These are phyloP conservation scores for Wallacemonas collosoma DNA, from an alignment of 208 protist genomes.

Conservation along the genomic window DNA sequence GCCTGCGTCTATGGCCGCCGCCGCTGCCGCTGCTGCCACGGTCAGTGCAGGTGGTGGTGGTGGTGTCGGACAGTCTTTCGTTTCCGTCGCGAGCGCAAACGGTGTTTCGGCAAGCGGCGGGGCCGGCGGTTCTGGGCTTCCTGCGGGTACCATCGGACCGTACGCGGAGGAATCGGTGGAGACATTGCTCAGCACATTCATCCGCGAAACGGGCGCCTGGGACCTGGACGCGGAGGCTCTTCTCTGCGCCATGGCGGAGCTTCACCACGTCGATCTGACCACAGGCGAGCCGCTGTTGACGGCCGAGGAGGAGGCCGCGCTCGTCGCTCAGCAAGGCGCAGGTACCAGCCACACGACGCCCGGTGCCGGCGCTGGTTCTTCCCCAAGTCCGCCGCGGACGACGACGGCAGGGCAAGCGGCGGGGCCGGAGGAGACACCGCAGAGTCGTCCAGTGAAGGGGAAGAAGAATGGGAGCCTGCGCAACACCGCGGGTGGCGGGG, in stretches of 20 bases:
- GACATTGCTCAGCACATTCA: constrained; percentile 31
- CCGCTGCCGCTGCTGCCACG: background rate
- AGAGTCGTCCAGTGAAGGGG: background rate
- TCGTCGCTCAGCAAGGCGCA: background rate
- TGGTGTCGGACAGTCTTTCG: background rate
- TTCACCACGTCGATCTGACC: constrained; percentile 17
- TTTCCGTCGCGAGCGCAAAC: background rate
- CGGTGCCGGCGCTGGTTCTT: no score
- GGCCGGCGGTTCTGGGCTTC: constrained; percentile 12
- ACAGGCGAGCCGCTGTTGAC: constrained; percentile 2
- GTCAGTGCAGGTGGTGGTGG: no score
- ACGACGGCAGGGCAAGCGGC: no score
- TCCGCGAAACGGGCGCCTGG: constrained; percentile 37
- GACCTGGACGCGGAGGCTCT: constrained; percentile 34
- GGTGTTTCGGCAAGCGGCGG: background rate
- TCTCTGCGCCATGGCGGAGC: constrained; percentile 22
- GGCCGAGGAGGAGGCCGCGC: background rate
- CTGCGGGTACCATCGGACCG: constrained; percentile 29
- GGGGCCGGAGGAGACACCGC: background rate
- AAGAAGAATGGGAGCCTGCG: background rate
- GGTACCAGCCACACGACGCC: no score
- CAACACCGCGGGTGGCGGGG: background rate
- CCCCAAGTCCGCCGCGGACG: no score
- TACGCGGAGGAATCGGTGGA: constrained; percentile 28
- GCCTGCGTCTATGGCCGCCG: background rate